Conservation (phyloP, 345 rosid species). For the Populus deltoides region DNA sequence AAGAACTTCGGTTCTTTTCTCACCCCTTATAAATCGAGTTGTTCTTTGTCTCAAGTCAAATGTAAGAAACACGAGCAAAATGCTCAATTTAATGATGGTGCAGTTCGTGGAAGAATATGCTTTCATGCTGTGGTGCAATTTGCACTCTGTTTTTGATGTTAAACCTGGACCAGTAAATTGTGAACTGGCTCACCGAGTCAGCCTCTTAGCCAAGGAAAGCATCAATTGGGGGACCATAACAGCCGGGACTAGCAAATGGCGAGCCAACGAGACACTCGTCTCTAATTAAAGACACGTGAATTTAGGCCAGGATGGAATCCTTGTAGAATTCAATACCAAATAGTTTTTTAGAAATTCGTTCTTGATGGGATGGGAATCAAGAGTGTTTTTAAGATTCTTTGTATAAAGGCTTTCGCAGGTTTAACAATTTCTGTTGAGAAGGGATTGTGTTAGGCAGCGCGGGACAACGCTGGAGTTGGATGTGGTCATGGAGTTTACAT, state of each 20-base stretch:
- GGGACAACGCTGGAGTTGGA: too few species aligned
- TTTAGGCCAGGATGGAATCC: not conserved
- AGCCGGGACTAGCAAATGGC: not conserved
- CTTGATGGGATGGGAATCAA: not conserved
- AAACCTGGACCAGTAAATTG: not conserved
- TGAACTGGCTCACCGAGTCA: not conserved
- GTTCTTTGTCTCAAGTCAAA: not conserved
- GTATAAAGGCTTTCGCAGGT: too few species aligned
- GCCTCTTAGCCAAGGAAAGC: not conserved
- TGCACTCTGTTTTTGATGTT: not conserved
- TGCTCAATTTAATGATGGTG: not conserved
- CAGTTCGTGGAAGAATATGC: not conserved
- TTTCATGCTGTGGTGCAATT: not conserved
- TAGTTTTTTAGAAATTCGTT: not conserved
- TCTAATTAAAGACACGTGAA: not conserved
- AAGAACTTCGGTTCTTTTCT: not conserved
- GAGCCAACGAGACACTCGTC: not conserved
- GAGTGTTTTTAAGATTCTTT: too few species aligned
- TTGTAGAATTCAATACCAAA: not conserved
- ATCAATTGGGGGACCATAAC: not conserved
- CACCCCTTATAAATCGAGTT: constrained; percentile 25
- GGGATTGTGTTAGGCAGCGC: too few species aligned
- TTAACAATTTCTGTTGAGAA: too few species aligned
- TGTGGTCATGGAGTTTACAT: too few species aligned
- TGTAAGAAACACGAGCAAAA: constrained; percentile 7